A percentile compares a stretch with the other conserved stretches of the same genome.
Conservation (phyloP, 2,329 filamentous ascomycete genomes). For the Cladosporium velox region DNA sequence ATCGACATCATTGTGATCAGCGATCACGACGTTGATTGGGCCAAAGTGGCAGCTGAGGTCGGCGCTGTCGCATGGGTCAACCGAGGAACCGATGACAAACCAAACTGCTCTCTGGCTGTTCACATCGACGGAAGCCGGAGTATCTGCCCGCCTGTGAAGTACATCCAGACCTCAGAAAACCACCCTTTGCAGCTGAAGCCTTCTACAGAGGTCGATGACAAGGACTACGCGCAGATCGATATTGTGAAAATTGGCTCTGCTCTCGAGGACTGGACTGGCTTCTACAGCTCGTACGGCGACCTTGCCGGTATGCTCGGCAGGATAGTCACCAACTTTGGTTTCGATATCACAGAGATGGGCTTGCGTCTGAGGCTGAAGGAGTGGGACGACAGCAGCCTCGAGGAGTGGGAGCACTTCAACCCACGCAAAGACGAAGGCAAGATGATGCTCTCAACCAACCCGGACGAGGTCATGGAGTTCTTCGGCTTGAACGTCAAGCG, state of each 20-base stretch:
- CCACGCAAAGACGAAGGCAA: conserved; percentile 46
- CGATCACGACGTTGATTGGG: conserved; percentile 27
- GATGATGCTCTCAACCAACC: conserved; percentile 62
- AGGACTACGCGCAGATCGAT: conserved; percentile 65
- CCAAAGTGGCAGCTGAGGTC: conserved; percentile 46
- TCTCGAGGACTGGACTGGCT: conserved; percentile 62
- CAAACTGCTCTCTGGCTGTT: conserved; percentile 30
- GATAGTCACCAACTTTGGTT: conserved; percentile 63
- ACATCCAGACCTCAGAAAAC: conserved; percentile 21
- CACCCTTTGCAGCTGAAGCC: conserved; percentile 12
- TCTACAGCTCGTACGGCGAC: conserved; percentile 73
- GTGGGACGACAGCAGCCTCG: conserved; percentile 62
- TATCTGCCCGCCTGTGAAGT: conserved; percentile 18
- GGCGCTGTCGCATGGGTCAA: conserved; percentile 44
- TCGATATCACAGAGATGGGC: conserved; percentile 65
- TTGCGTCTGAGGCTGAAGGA: conserved; percentile 68
- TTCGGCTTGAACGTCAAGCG: conserved; percentile 57
- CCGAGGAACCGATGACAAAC: conserved; percentile 16
- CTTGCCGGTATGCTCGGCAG: conserved; percentile 66
- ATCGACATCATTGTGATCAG: conserved; percentile 66
- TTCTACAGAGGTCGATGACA: neutral
- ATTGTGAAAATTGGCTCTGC: conserved; percentile 55
- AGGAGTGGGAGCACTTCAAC: conserved; percentile 19
- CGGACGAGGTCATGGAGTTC: conserved; percentile 60
- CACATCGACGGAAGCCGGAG: conserved; percentile 25